Evolutionary conservation across 495 filamentous ascomycete species (phyloP), one percentile per base, ranked within the genome.

Genomic region (Penicillium herquei): DNA sequence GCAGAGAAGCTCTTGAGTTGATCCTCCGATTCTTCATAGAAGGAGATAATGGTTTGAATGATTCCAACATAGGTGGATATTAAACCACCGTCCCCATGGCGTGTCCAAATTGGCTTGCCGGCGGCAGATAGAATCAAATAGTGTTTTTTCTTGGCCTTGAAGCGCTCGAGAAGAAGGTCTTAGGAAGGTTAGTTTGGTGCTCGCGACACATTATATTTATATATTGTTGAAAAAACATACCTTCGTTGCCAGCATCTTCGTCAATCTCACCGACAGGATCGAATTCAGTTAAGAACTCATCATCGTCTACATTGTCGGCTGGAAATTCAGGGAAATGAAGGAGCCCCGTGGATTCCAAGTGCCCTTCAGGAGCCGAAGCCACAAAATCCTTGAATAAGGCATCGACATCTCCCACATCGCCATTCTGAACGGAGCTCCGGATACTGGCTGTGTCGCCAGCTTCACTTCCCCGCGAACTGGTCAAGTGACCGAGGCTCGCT

Each of bases 81-180:
- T 35, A 98, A 73, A 16, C 86, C 84, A 56, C 95, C 82, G 57
- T 96, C 91, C 21, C 95, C 95, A 68, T 99, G 91, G 52, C 95
- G 81, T 54, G 90, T 96, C 71, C 91, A 99, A 37, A 99, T 93
- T 5, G 95, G 95, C 67, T 99, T 99, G n/a, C 95, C 95, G 32
- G 95, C 94, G 10, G 90, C 91, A 2, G 95, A 97, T 0, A 99
- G 77, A 62, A 99, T 96, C 61, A 99, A 78, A 66, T 94, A 99
- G 70, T 99, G 94, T 68, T 99, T 99, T 56, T 90, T 78, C 68
- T 96, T 95, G 17, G 87, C 81, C 67, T 90, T 91, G 90, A 89
- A 96, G 54, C 84, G 77, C 21, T 78, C 69, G 42, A 95, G 74
- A 34, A 92, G 75, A 42, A 86, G 61, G 43, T 89, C 88, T 81